These are phyloP conservation scores for Leucocoprinus sp. DNA, from an alignment of 768 basidiomycete species.

Conservation along the genomic window DNA sequence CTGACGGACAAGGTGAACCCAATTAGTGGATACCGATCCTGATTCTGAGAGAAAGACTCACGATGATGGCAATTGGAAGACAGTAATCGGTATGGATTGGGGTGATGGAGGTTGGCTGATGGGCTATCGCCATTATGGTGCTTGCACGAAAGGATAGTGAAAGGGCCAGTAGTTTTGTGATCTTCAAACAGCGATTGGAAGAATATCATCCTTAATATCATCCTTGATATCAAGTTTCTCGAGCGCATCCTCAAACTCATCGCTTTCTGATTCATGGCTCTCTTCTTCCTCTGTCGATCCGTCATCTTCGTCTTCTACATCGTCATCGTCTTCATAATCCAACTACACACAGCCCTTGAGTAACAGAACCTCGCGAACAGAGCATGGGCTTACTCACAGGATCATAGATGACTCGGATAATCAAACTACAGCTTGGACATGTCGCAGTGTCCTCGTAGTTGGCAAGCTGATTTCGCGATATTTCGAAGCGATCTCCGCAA, in stretches of 20 bases:
- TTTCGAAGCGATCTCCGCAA: slow-evolving; percentile 97
- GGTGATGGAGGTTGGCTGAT: too few species aligned
- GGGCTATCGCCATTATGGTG: too few species aligned
- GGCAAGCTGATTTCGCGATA: slow-evolving; percentile 74
- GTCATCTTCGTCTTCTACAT: slow-evolving; percentile 43
- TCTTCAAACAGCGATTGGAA: too few species aligned
- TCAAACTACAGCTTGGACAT: slow-evolving; percentile 92
- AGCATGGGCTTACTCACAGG: slow-evolving; percentile 54
- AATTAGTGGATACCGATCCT: too few species aligned
- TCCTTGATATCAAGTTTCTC: slow-evolving; percentile 50
- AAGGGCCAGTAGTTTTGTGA: too few species aligned
- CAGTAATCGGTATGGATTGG: too few species aligned
- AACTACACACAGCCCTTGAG: slow-evolving; percentile 36
- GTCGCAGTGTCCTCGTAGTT: slow-evolving; percentile 91
- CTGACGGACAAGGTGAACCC: too few species aligned
- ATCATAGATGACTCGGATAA: slow-evolving; percentile 90
- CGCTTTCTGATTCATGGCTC: slow-evolving; percentile 29
- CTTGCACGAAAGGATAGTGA: too few species aligned
- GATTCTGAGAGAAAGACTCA: too few species aligned
- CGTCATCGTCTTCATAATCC: slow-evolving; percentile 71
- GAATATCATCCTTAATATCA: too few species aligned
- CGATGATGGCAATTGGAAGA: too few species aligned
- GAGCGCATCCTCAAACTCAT: slow-evolving; percentile 57
- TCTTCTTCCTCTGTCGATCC: slow-evolving; percentile 31
- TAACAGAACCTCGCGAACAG: slow-evolving; percentile 3